These are phyloP conservation scores for Xylaria cubensis DNA, from an alignment of 495 filamentous ascomycete species.

Conservation along the genomic window DNA sequence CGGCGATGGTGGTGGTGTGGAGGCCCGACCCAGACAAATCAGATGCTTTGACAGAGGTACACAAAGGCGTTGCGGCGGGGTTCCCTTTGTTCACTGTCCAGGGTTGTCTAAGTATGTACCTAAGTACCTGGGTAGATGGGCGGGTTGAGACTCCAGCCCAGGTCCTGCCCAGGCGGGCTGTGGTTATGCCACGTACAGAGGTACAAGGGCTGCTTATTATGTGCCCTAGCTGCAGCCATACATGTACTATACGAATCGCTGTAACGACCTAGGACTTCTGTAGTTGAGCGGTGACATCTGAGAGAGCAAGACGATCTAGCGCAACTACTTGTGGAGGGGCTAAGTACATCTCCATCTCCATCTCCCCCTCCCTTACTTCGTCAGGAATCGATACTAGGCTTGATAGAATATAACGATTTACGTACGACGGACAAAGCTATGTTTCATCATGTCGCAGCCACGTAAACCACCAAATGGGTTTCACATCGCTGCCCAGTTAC, in stretches of 20 bases:
- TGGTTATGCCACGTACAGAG: conserved; percentile 14
- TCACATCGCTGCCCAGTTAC: not conserved
- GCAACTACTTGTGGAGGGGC: not conserved
- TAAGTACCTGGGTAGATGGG: not conserved
- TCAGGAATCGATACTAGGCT: conserved; percentile 2
- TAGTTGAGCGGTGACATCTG: not conserved
- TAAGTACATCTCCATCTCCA: too few species aligned
- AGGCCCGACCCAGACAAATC: conserved; percentile 23
- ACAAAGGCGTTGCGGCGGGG: conserved; percentile 28
- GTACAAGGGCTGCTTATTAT: conserved; percentile 4
- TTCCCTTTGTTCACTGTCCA: not conserved
- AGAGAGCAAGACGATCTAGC: conserved; percentile 10
- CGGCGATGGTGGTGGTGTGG: conserved; percentile 26
- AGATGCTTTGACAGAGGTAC: conserved; percentile 10
- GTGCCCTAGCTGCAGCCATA: not conserved
- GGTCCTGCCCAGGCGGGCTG: not conserved
- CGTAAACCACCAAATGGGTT: conserved; percentile 11
- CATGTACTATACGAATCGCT: conserved; percentile 14
- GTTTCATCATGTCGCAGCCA: conserved; percentile 21
- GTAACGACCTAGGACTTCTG: not conserved
- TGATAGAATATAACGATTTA: not conserved
- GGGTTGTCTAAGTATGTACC: not conserved
- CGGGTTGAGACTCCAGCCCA: conserved; percentile 10
- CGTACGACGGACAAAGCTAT: conserved; percentile 7
- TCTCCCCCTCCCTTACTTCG: not conserved